Conservation (phyloP, 345 rosid species). For the Populus davidiana region DNA sequence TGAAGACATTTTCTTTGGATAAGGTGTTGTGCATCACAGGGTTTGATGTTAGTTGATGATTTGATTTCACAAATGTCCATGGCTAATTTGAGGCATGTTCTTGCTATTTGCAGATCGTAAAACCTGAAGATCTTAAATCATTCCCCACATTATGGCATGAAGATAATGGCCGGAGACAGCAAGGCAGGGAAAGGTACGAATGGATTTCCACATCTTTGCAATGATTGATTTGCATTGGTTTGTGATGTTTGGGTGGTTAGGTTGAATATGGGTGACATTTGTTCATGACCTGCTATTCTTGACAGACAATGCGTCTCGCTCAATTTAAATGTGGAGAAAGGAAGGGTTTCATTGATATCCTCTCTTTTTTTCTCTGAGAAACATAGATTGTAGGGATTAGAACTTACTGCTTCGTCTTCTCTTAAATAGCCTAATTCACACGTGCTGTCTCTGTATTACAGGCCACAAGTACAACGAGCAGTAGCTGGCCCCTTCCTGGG, state of each 20-base stretch:
- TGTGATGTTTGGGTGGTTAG: not conserved
- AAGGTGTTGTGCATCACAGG: not conserved
- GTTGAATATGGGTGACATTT: not conserved
- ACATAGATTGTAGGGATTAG: not conserved
- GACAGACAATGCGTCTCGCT: not conserved
- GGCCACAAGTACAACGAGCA: slow-evolving; percentile 83
- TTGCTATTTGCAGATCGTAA: slow-evolving; percentile 55
- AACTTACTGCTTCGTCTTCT: not conserved
- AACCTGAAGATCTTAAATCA: slow-evolving; percentile 71
- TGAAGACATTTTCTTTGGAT: not conserved
- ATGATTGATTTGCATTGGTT: not conserved
- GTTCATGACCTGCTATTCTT: not conserved
- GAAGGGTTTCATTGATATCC: not conserved
- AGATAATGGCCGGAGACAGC: slow-evolving; percentile 74
- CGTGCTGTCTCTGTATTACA: slow-evolving; percentile 27
- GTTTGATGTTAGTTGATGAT: not conserved
- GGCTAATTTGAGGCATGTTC: not conserved
- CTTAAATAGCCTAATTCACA: not conserved
- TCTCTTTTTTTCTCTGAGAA: not conserved
- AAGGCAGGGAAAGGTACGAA: slow-evolving; percentile 73
- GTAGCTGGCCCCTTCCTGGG: slow-evolving; percentile 70
- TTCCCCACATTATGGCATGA: slow-evolving; percentile 90
- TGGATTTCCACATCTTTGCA: not conserved
- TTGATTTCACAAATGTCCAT: not conserved
- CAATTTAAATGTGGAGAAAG: not conserved